Percentiles rank a stretch among this genome's conserved stretches.
phyloP scores from a whole-genome alignment of 768 basidiomycete genomes.

The Mrakia blollopis region DNA sequence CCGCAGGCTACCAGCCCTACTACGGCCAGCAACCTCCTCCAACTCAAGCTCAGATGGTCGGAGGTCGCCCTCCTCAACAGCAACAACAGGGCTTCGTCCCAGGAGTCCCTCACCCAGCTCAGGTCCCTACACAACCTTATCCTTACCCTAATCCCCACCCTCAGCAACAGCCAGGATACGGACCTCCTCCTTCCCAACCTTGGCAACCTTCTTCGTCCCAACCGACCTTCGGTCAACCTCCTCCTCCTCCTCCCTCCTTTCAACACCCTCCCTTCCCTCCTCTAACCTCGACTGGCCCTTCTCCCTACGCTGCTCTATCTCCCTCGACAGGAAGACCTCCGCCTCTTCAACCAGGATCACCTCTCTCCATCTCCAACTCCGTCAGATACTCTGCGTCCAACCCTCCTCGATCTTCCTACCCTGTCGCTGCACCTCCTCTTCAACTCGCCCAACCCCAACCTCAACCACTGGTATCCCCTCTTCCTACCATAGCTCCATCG shows the following conservation, averaged over 20 bases:
- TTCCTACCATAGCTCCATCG: neutral
- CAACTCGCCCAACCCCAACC: neutral
- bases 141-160: neutral
- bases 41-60: neutral
- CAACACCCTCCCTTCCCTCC: neutral
- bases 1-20: neutral
- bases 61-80: neutral
- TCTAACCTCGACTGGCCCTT: neutral
- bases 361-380: neutral
- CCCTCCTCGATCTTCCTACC: constrained; percentile 21
- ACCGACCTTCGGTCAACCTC: neutral
- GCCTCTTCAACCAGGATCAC: neutral
- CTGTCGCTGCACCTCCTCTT: neutral
- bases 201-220: neutral
- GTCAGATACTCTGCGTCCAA: constrained; percentile 14
- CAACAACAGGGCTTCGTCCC: neutral
- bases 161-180: neutral
- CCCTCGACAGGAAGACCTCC: neutral
- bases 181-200: neutral
- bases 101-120: neutral
- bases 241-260: constrained; percentile 2
- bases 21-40: neutral
- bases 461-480: neutral
- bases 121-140: neutral
- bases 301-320: neutral